These are phyloP conservation scores for Phaffia tasmanica DNA, from an alignment of 768 basidiomycete species.

Conservation along the genomic window DNA sequence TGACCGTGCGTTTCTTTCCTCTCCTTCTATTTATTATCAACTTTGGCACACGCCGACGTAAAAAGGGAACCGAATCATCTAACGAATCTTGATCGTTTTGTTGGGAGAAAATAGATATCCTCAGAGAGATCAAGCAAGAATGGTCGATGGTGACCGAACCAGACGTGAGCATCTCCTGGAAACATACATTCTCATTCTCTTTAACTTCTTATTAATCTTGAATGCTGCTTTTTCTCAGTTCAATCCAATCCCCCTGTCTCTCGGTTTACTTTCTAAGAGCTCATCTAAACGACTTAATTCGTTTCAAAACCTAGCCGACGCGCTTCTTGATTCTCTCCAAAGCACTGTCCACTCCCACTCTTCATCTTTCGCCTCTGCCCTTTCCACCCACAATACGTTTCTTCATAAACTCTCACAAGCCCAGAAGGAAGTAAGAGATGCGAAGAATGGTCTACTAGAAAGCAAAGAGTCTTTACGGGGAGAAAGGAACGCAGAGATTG, in stretches of 20 bases:
- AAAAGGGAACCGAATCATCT: background rate
- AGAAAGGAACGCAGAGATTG: conserved; percentile 69
- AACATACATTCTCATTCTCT: background rate
- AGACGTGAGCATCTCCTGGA: conserved; percentile 47
- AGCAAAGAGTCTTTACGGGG: conserved; percentile 51
- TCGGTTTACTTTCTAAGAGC: conserved; percentile 54
- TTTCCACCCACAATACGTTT: conserved; percentile 78
- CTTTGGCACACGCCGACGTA: background rate
- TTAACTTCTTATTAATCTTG: background rate
- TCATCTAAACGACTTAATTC: conserved; percentile 29
- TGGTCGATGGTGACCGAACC: conserved; percentile 81
- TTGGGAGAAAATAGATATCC: conserved; percentile 48
- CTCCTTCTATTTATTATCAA: background rate
- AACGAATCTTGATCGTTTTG: background rate
- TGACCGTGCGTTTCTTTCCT: background rate
- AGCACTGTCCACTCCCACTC: conserved; percentile 58
- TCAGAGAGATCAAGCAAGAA: conserved; percentile 74
- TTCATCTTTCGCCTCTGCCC: conserved; percentile 83
- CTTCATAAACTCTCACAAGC: conserved; percentile 58
- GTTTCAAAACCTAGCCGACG: conserved; percentile 33
- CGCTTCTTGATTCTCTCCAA: conserved; percentile 35
- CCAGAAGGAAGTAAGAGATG: conserved; percentile 61
- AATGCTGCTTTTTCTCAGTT: conserved; percentile 41
- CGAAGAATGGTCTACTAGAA: conserved; percentile 61
- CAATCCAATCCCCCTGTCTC: conserved; percentile 83